Percentiles rank a stretch among this genome's conserved stretches.
Conservation (phyloP, 768 basidiomycete species). For the Pleurotus salmoneostramineus region DNA sequence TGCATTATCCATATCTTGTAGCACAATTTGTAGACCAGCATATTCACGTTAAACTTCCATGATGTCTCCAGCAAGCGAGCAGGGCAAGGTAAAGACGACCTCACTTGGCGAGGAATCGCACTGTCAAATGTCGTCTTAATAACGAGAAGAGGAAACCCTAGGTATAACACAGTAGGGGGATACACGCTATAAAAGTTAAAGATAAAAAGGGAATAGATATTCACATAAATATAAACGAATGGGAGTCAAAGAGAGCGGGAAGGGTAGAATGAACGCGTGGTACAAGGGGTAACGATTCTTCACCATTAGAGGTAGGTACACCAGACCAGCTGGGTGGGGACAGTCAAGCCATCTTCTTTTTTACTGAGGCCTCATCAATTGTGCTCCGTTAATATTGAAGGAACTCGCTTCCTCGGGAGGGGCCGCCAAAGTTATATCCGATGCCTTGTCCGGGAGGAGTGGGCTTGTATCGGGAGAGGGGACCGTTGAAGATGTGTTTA, state of each 20-base stretch:
- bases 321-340: neutral
- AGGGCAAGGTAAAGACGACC: no score
- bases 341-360: neutral
- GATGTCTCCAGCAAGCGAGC: no score
- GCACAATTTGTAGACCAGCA: no score
- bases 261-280: no score
- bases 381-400: slow-evolving; percentile 29
- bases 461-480: slow-evolving; percentile 47
- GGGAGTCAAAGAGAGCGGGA: neutral
- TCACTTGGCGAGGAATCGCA: no score
- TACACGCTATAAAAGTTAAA: neutral
- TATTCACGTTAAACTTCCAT: no score
- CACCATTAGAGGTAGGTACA: neutral
- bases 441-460: slow-evolving; percentile 11
- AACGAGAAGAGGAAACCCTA: no score
- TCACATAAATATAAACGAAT: neutral
- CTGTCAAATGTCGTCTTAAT: no score
- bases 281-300: neutral
- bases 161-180: neutral
- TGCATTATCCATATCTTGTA: no score
- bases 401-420: slow-evolving; percentile 28
- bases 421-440: neutral
- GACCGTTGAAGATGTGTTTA: slow-evolving; percentile 46
- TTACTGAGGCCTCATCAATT: slow-evolving; percentile 8
- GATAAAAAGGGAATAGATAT: neutral